A percentile compares a stretch with the other conserved stretches of the same genome.
phyloP scores from a whole-genome alignment of 1,284 basidiomycete genomes.

The Bondarzewia mesenterica region DNA sequence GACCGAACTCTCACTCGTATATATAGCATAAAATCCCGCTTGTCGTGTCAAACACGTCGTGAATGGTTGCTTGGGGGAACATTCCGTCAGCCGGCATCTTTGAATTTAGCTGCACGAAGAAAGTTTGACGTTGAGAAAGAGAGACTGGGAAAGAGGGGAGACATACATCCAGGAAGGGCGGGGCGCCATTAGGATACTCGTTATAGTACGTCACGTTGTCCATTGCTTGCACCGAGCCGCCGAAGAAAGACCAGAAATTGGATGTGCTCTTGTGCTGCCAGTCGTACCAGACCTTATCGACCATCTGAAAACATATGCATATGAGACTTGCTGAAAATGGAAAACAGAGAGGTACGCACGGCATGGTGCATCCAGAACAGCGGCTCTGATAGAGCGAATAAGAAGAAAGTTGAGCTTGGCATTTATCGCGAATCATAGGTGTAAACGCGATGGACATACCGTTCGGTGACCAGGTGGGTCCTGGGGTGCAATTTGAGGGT shows the following conservation, averaged over 20 bases:
- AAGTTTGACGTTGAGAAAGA: neutral
- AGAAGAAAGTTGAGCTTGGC: neutral
- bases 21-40: conserved; percentile 27
- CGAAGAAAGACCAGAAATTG: conserved; percentile 23
- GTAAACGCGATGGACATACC: conserved; percentile 10
- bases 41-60: conserved; percentile 25
- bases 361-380: conserved; percentile 32
- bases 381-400: conserved; percentile 19
- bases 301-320: conserved; percentile 20
- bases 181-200: conserved; percentile 25
- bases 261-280: conserved; percentile 25
- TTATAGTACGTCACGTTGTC: conserved; percentile 17
- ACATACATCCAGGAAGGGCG: conserved; percentile 21
- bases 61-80: conserved; percentile 21
- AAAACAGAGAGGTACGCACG: conserved; percentile 14
- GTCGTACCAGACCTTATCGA: conserved; percentile 31
- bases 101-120: conserved; percentile 18
- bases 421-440: neutral
- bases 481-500: conserved; percentile 14
- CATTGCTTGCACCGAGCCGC: conserved; percentile 23
- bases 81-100: conserved; percentile 24
- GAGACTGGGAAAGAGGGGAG: conserved; percentile 7
- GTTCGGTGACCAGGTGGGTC: conserved; percentile 22
- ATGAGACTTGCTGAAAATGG: neutral
- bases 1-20: conserved; percentile 20